Base-by-base conservation (phyloP, 257 asterid species). In the Lavandula angustifolia region DNA sequence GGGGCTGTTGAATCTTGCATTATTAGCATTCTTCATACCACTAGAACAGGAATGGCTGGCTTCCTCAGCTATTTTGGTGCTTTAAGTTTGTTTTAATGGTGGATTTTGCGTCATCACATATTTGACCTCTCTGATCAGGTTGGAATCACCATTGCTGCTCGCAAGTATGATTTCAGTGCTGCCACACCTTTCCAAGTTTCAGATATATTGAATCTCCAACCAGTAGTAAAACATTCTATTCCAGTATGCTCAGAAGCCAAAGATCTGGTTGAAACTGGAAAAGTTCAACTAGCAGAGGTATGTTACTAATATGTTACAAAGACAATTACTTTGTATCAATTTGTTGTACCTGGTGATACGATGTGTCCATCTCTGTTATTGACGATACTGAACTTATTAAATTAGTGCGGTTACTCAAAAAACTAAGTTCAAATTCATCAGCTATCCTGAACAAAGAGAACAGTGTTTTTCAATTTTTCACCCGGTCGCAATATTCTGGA, bases 241-340 rank as follows among this genome's bases (percentile, higher is more conserved):
- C 99, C 96, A 54, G 77, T 94, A 46, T 90, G 96, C 65, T 84
- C 99, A 46, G 96, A 90, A 80, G 98, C 99, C 66, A 88, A 83
- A 87, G 91, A 86, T 77, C 89, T 94, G 48, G 88, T 90, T 60
- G 99, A 94, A 78, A 79, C 96, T 32, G 99, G 96, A 68, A 94
- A 94, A 80, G 82, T 78, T 76, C 98, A 94, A 56, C 77, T 94
- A 76, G 96, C 96, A 17, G 96, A 94, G 97, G 98, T 90, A 80
- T 48, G 64, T 42, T 16, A 37, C 51, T 51, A 70, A 64, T 10
- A 14, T 29, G 27, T 56, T 27, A 1, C 17, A 11, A 17, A 13
- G 67, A 51, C 48, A 53, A 18, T 22, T 57, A 54, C 48, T 7
- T 68, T 48, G 3, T 31, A 33, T 62, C 16, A 27, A 53, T 48